phyloP scores from a whole-genome alignment of 2,329 filamentous ascomycete genomes.

The Ascochyta pisi region DNA sequence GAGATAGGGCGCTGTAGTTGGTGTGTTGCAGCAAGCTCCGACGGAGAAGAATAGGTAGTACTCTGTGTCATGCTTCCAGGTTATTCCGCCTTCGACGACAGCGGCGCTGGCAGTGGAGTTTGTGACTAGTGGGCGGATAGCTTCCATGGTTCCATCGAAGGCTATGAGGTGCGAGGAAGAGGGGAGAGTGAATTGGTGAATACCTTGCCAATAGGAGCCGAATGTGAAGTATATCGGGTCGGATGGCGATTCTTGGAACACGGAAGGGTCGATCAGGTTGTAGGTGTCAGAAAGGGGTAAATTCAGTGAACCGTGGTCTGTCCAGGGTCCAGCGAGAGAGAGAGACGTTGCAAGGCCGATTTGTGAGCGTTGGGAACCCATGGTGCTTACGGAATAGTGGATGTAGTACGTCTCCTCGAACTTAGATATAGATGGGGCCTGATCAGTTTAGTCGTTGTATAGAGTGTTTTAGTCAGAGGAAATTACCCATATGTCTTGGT shows the following conservation, averaged over 20 bases:
- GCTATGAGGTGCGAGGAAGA: constrained; percentile 12
- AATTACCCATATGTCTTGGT: constrained; percentile 57
- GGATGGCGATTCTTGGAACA: constrained; percentile 46
- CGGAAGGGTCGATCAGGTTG: constrained; percentile 59
- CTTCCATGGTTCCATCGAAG: constrained; percentile 8
- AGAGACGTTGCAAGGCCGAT: constrained; percentile 63
- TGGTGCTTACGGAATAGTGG: constrained; percentile 67
- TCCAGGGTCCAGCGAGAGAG: constrained; percentile 62
- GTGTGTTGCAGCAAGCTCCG: constrained; percentile 66
- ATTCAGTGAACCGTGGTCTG: constrained; percentile 62
- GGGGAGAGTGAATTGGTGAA: constrained; percentile 64
- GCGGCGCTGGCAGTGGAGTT: constrained; percentile 29
- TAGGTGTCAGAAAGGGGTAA: constrained; percentile 44
- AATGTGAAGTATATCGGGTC: constrained; percentile 61
- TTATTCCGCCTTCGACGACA: constrained; percentile 58
- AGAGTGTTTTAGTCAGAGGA: not conserved
- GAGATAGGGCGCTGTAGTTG: constrained; percentile 40
- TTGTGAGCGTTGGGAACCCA: constrained; percentile 64
- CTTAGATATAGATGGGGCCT: constrained; percentile 69
- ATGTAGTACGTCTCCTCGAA: constrained; percentile 64
- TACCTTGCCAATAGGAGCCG: constrained; percentile 70
- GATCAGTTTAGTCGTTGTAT: not conserved
- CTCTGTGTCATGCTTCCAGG: constrained; percentile 57
- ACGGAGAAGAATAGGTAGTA: constrained; percentile 70
- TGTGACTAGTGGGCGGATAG: constrained; percentile 25